These are phyloP conservation scores for Gamarada debralockiae DNA, from an alignment of 495 filamentous ascomycete species.

Conservation along the genomic window DNA sequence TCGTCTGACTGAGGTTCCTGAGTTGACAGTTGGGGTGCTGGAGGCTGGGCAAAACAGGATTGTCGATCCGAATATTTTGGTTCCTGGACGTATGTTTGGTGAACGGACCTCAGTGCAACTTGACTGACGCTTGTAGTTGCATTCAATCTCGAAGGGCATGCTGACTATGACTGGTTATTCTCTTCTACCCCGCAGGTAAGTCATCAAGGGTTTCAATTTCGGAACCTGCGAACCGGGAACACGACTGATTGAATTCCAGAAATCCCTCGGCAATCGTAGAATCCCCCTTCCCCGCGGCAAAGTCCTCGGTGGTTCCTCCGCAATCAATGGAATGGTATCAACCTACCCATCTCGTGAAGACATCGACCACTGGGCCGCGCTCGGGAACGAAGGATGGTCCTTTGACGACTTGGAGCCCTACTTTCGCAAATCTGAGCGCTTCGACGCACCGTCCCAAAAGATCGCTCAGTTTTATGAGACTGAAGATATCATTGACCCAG, in stretches of 20 bases:
- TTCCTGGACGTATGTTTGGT: constrained; percentile 37
- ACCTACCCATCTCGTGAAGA: neutral
- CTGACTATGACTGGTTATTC: constrained; percentile 48
- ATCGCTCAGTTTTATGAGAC: too few relatives aligned
- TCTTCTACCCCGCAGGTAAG: constrained; percentile 44
- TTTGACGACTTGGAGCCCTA: too few relatives aligned
- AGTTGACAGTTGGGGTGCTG: constrained; percentile 31
- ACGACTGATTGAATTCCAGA: constrained; percentile 1
- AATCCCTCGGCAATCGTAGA: neutral
- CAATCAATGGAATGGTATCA: constrained; percentile 5
- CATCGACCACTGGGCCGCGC: constrained; percentile 29
- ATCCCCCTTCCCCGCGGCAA: constrained; percentile 6
- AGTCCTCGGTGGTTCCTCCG: constrained; percentile 5
- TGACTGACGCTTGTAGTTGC: too few relatives aligned
- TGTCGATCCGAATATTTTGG: constrained; percentile 43
- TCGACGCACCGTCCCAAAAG: too few relatives aligned
- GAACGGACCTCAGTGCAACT: neutral
- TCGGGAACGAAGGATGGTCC: constrained; percentile 37
- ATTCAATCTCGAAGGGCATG: too few relatives aligned
- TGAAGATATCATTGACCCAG: too few relatives aligned
- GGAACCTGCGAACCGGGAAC: too few relatives aligned
- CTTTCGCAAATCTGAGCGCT: too few relatives aligned
- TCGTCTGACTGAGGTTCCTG: neutral
- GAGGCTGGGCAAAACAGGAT: constrained; percentile 48
- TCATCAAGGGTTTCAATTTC: too few relatives aligned